These are phyloP conservation scores for Tetragonia tetragonoides DNA, from an alignment of 148 eudicot genomes.

Conservation along the genomic window DNA sequence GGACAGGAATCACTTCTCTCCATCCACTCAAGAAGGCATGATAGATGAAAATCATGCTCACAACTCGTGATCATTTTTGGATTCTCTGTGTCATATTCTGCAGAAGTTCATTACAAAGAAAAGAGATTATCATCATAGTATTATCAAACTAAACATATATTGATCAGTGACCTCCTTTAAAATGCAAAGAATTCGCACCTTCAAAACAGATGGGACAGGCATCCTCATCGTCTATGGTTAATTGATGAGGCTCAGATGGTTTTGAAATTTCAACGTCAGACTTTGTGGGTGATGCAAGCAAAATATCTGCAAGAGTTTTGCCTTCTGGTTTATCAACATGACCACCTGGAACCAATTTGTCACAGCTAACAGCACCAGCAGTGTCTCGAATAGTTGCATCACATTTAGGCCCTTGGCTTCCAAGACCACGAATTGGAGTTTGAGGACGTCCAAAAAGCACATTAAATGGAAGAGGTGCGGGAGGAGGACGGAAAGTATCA, in stretches of 20 bases:
- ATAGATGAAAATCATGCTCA: conserved; percentile 86
- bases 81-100: conserved; percentile 78
- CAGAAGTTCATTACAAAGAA: conserved; percentile 14
- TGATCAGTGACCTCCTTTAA: neutral
- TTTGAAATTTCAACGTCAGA: conserved; percentile 47
- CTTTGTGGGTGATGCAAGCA: conserved; percentile 61
- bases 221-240: conserved; percentile 69
- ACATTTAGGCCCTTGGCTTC: conserved; percentile 35
- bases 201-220: conserved; percentile 90
- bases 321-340: conserved; percentile 34
- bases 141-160: neutral
- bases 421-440: conserved; percentile 36
- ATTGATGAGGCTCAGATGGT: conserved; percentile 28
- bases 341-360: conserved; percentile 26
- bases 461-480: conserved; percentile 82
- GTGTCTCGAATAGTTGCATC: conserved; percentile 29
- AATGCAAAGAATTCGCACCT: conserved; percentile 38
- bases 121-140: conserved; percentile 4
- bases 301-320: conserved; percentile 42
- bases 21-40: conserved; percentile 98
- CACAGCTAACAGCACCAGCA: conserved; percentile 27
- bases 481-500: conserved; percentile 79
- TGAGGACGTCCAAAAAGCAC: conserved; percentile 65
- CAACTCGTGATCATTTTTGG: conserved; percentile 71
- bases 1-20: conserved; percentile 95